Percentiles rank a stretch among this genome's conserved stretches.
phyloP scores from a whole-genome alignment of 148 eudicot genomes.

The Linanthus parryae region DNA sequence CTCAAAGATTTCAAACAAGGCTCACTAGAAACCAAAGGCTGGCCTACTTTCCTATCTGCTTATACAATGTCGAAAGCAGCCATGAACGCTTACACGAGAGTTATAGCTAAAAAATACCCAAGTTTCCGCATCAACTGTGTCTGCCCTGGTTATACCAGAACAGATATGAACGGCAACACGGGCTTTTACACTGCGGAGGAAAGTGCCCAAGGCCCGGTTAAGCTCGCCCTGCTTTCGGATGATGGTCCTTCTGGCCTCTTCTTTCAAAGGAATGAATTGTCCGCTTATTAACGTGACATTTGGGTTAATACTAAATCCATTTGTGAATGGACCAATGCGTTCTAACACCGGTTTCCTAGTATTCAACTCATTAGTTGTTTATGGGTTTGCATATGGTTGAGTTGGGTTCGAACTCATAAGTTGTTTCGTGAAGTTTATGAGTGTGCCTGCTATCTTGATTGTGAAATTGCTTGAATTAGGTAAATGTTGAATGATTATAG shows the following conservation, averaged over 20 bases:
- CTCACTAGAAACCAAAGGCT: slow-evolving; percentile 35
- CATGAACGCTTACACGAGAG: slow-evolving; percentile 38
- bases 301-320: too few species aligned
- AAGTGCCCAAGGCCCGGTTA: slow-evolving; percentile 40
- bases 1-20: slow-evolving; percentile 28
- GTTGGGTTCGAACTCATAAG: too few species aligned
- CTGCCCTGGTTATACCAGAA: slow-evolving; percentile 37
- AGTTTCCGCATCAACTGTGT: slow-evolving; percentile 39
- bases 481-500: too few species aligned
- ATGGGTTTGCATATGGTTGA: too few species aligned
- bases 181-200: slow-evolving; percentile 36
- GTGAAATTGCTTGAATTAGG: too few species aligned
- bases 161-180: slow-evolving; percentile 42
- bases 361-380: too few species aligned
- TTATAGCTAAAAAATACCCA: slow-evolving; percentile 34
- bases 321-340: too few species aligned
- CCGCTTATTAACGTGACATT: slow-evolving; percentile 11
- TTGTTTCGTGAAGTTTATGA: too few species aligned
- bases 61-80: slow-evolving; percentile 44
- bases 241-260: slow-evolving; percentile 36
- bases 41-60: slow-evolving; percentile 44
- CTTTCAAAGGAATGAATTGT: slow-evolving; percentile 30
- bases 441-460: too few species aligned
- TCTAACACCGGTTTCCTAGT: too few species aligned
- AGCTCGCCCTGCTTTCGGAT: slow-evolving; percentile 30